A percentile compares a stretch with the other conserved stretches of the same genome.
Evolutionary conservation across 192 early-diverging fungal species (phyloP).

Genomic region (Coemansia sp.): DNA sequence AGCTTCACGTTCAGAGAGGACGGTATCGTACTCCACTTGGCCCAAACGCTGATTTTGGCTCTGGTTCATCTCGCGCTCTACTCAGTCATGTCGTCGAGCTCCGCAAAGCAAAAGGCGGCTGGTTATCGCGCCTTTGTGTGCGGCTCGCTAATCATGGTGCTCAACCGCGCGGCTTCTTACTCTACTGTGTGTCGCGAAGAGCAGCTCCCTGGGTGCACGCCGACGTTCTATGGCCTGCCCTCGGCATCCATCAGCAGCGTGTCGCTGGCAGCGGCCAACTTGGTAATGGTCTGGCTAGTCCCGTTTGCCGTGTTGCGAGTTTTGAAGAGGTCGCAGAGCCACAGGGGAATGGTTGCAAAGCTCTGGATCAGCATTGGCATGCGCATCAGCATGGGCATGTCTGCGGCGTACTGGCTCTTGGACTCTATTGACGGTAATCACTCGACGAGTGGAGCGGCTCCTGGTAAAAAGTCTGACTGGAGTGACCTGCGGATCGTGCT

Average conservation of each 20-base stretch:
- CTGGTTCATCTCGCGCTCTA: neutral
- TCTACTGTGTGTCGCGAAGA: conserved; percentile 88
- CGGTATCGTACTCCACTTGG: conserved; percentile 61
- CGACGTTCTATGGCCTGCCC: conserved; percentile 73
- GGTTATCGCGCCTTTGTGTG: conserved; percentile 48
- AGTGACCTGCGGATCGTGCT: conserved; percentile 52
- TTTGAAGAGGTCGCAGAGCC: conserved; percentile 54
- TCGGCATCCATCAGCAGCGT: conserved; percentile 36
- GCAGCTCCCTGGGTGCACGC: conserved; percentile 72
- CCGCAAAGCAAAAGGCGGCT: conserved; percentile 15
- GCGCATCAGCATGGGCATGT: conserved; percentile 57
- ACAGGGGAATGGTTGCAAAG: conserved; percentile 50
- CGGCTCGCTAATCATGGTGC: conserved; percentile 54
- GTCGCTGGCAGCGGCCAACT: conserved; percentile 22
- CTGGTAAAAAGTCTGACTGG: conserved; percentile 16
- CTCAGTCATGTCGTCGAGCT: neutral
- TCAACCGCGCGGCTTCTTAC: conserved; percentile 57
- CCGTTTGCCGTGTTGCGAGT: conserved; percentile 40
- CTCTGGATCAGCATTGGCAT: conserved; percentile 60
- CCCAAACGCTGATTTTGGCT: conserved; percentile 59
- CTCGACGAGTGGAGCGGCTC: neutral
- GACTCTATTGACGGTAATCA: conserved; percentile 42
- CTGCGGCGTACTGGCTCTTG: conserved; percentile 57
- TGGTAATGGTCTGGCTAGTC: conserved; percentile 33
- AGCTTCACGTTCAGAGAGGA: conserved; percentile 92